These are phyloP conservation scores for Saccharomycopsis malanga DNA, from an alignment of 805 yeast species.

Conservation along the genomic window DNA sequence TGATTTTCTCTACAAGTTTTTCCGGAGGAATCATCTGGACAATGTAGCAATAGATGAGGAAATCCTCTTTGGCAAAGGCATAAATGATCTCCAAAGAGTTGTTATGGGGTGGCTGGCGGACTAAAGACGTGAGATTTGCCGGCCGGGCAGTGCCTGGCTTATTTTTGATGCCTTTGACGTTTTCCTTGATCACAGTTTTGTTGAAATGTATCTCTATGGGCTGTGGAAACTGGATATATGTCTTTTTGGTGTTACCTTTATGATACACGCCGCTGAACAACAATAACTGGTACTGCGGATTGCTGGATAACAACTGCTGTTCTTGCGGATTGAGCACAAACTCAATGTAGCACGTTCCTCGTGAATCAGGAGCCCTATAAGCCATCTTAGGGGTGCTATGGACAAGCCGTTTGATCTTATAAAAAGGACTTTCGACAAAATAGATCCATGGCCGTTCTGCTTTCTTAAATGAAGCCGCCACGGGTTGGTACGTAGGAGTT, in stretches of 20 bases:
- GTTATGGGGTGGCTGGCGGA: slow-evolving; percentile 28
- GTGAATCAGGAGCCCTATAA: slow-evolving; percentile 33
- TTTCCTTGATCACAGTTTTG: slow-evolving; percentile 39
- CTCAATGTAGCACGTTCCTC: slow-evolving; percentile 38
- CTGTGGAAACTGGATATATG: slow-evolving; percentile 55
- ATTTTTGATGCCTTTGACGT: slow-evolving; percentile 69
- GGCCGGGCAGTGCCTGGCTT: slow-evolving; percentile 76
- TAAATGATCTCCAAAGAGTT: slow-evolving; percentile 49
- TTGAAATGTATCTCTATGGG: slow-evolving; percentile 66
- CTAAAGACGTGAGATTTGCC: slow-evolving; percentile 58
- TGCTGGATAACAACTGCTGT: slow-evolving; percentile 28
- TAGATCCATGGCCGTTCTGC: slow-evolving; percentile 34
- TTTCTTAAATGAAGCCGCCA: background rate
- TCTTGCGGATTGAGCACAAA: slow-evolving; percentile 43
- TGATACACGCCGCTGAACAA: slow-evolving; percentile 48
- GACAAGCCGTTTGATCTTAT: slow-evolving; percentile 39
- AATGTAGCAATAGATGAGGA: slow-evolving; percentile 48
- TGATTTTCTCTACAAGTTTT: slow-evolving; percentile 35
- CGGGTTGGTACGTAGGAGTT: background rate
- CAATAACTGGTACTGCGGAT: slow-evolving; percentile 34
- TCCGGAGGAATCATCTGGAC: slow-evolving; percentile 43
- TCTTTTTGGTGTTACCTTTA: slow-evolving; percentile 26
- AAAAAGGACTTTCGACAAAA: slow-evolving; percentile 54
- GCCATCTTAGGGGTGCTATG: slow-evolving; percentile 43
- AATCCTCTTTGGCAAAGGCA: slow-evolving; percentile 48